Percentiles rank a stretch among this genome's conserved stretches.
Evolutionary conservation across 257 asterid species (phyloP).

Genomic region (Rubia yunnanensis): DNA sequence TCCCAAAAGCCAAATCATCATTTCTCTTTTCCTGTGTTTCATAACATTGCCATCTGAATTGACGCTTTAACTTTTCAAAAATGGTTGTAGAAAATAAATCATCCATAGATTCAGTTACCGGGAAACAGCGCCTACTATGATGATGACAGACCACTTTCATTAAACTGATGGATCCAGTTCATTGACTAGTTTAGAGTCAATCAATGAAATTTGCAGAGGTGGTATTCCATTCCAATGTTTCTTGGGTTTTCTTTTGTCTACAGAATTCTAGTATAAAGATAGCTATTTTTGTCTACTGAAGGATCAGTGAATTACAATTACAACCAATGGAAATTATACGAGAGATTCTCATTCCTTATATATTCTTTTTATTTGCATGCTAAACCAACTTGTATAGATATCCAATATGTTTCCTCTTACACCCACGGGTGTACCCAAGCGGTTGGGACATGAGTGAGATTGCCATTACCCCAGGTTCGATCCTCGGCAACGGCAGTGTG

Average conservation of each 20-base stretch:
- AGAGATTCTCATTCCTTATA: not conserved
- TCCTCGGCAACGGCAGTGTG: too few relatives aligned
- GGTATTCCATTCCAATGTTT: not conserved
- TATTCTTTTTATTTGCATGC: too few relatives aligned
- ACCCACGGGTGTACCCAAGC: too few relatives aligned
- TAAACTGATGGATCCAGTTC: not conserved
- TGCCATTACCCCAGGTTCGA: too few relatives aligned
- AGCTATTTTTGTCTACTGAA: not conserved
- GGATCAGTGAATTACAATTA: too few relatives aligned
- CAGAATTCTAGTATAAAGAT: not conserved
- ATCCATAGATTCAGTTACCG: constrained; percentile 74
- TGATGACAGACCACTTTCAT: not conserved
- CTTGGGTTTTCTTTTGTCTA: not conserved
- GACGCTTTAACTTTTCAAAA: not conserved
- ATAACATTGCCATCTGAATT: not conserved
- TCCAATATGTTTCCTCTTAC: too few relatives aligned
- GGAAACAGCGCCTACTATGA: constrained; percentile 77
- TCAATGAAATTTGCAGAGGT: not conserved
- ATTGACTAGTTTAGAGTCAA: not conserved
- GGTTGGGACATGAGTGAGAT: too few relatives aligned
- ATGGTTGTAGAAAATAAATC: constrained; percentile 57
- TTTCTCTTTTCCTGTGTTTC: too few relatives aligned
- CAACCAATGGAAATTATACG: not conserved
- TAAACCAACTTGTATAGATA: too few relatives aligned
- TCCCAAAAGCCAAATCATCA: too few relatives aligned